Percentiles rank a stretch among this genome's conserved stretches.
These are phyloP conservation scores for Spatholobus suberectus DNA, from an alignment of 306 rosid genomes.

Conservation along the genomic window DNA sequence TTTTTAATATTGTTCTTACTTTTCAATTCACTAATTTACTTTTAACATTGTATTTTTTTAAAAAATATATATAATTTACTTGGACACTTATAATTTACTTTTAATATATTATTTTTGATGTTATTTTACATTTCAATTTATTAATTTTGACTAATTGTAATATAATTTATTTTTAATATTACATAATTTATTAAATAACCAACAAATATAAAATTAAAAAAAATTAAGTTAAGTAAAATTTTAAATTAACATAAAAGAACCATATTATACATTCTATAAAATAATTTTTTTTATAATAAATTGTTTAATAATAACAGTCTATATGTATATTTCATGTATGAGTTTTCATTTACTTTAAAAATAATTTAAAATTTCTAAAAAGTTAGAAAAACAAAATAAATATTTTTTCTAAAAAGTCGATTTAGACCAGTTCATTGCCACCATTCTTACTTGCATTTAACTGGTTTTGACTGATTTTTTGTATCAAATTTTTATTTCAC, in stretches of 20 bases:
- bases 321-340: neutral
- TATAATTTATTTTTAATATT: too few species aligned
- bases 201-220: neutral
- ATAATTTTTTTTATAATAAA: neutral
- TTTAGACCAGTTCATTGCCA: neutral
- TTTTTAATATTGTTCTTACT: too few species aligned
- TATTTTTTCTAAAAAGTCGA: neutral
- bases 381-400: neutral
- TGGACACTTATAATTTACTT: too few species aligned
- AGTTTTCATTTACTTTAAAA: neutral
- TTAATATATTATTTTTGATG: too few species aligned
- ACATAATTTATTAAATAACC: neutral
- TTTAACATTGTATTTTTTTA: too few species aligned
- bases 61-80: too few species aligned
- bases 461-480: neutral
- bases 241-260: neutral
- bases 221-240: too few species aligned
- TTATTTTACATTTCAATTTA: too few species aligned
- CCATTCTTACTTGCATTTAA: neutral
- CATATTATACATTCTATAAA: neutral
- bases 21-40: too few species aligned
- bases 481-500: neutral
- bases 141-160: too few species aligned
- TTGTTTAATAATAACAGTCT: neutral
- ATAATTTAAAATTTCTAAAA: neutral